These are phyloP conservation scores for Dactylellina haptotyla DNA, from an alignment of 2,329 filamentous ascomycete genomes.

Conservation along the genomic window DNA sequence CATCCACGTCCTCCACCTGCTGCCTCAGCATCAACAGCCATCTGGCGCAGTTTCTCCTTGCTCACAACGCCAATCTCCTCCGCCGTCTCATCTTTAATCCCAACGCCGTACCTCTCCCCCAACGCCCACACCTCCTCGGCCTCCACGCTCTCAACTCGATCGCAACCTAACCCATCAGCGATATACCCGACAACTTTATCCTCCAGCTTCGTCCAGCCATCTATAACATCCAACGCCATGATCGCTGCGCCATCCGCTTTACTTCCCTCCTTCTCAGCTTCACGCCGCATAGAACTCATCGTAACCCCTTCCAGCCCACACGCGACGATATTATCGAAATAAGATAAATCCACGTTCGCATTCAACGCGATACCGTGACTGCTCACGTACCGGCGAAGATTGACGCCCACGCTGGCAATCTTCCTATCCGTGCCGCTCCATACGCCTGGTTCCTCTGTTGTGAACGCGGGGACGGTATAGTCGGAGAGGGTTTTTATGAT, in stretches of 20 bases:
- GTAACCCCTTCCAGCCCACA: constrained; percentile 84
- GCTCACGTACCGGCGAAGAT: constrained; percentile 82
- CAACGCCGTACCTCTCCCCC: constrained; percentile 10
- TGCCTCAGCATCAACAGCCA: too few species aligned
- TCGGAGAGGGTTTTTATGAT: constrained; percentile 73
- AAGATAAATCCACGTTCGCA: constrained; percentile 72
- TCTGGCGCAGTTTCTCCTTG: neutral
- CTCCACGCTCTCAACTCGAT: neutral
- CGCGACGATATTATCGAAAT: constrained; percentile 81
- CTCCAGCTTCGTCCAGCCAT: constrained; percentile 61
- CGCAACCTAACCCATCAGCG: constrained; percentile 72
- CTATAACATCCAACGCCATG: neutral
- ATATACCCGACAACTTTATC: constrained; percentile 74
- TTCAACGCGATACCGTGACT: constrained; percentile 87
- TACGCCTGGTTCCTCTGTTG: constrained; percentile 82
- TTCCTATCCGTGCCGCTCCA: constrained; percentile 74
- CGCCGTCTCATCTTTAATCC: constrained; percentile 6
- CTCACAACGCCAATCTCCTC: constrained; percentile 1
- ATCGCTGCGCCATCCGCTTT: constrained; percentile 32
- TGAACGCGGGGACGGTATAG: constrained; percentile 72
- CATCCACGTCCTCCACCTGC: too few species aligned
- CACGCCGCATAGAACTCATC: constrained; percentile 75
- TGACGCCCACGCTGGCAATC: constrained; percentile 91
- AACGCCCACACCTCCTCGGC: constrained; percentile 16
- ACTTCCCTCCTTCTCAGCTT: constrained; percentile 60